phyloP scores from a whole-genome alignment of 106 monocot species.

The Vanilla planifolia region DNA sequence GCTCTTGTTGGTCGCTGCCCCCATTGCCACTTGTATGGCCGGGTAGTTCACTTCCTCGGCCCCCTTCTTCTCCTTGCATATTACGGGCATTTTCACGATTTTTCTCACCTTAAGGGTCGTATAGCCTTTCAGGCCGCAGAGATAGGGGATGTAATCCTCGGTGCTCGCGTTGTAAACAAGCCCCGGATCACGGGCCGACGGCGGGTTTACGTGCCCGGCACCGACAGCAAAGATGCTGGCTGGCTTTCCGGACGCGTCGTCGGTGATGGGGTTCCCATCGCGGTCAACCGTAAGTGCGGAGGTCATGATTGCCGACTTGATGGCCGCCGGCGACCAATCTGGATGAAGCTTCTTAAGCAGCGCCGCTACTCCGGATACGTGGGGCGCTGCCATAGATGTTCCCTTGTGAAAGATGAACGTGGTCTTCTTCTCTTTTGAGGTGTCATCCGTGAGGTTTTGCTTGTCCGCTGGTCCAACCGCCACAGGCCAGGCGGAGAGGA shows the following conservation, averaged over 20 bases:
- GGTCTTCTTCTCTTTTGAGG: background rate
- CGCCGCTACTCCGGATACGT: conserved; percentile 11
- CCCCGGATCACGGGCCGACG: background rate
- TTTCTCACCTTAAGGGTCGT: background rate
- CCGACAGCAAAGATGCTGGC: conserved; percentile 4
- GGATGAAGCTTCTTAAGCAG: conserved; percentile 9
- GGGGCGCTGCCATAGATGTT: conserved; percentile 12
- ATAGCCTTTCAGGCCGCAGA: conserved; percentile 9
- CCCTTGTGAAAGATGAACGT: conserved; percentile 11
- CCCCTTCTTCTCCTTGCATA: background rate
- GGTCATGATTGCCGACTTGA: conserved; percentile 29
- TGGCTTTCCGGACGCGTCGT: background rate
- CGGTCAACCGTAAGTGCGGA: background rate
- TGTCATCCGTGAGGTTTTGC: background rate
- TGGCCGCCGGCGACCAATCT: conserved; percentile 21
- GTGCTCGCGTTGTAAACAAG: conserved; percentile 8
- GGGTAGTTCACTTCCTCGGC: conserved; percentile 39
- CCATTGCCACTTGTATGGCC: conserved; percentile 23
- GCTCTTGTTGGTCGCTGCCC: background rate
- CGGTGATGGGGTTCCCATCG: conserved; percentile 1
- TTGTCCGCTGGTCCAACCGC: background rate
- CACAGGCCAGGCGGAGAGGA: conserved; percentile 15
- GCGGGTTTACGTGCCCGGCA: conserved; percentile 10
- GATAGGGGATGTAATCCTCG: conserved; percentile 10
- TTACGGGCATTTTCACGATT: background rate